Conservation (phyloP, 495 filamentous ascomycete species). For the Eremomyces bilateralis region DNA sequence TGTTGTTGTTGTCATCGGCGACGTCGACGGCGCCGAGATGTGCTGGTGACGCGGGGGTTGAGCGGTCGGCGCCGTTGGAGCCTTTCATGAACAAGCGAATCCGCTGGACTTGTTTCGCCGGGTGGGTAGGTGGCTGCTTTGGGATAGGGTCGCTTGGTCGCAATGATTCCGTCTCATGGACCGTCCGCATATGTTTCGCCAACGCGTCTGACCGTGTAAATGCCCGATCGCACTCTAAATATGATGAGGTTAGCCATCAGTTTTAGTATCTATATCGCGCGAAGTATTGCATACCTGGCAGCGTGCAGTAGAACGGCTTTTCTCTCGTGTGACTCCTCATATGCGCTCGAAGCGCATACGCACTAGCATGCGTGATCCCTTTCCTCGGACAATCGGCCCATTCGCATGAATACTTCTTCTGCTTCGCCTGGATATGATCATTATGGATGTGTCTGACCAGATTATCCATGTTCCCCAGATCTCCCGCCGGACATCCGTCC, state of each 20-base stretch:
- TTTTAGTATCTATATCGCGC: background rate
- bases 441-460: conserved; percentile 85
- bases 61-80: conserved; percentile 4
- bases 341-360: conserved; percentile 86
- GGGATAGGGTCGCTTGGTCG: conserved; percentile 73
- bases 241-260: background rate
- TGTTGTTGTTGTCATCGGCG: conserved; percentile 17
- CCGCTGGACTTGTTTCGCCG: conserved; percentile 15
- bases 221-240: conserved; percentile 79
- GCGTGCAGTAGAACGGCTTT: conserved; percentile 90
- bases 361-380: conserved; percentile 77
- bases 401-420: conserved; percentile 81
- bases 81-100: conserved; percentile 12
- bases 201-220: conserved; percentile 94
- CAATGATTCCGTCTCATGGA: conserved; percentile 88
- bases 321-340: conserved; percentile 96
- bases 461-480: conserved; percentile 80
- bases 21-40: conserved; percentile 7
- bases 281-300: conserved; percentile 45
- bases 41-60: conserved; percentile 10
- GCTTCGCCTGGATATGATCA: conserved; percentile 67
- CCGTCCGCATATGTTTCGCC: conserved; percentile 95
- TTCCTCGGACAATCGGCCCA: conserved; percentile 79
- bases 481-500: conserved; percentile 64
- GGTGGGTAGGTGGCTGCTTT: conserved; percentile 41